Evolutionary conservation across 2,329 filamentous ascomycete species (phyloP).

Genomic region (Arthroderma sp.): DNA sequence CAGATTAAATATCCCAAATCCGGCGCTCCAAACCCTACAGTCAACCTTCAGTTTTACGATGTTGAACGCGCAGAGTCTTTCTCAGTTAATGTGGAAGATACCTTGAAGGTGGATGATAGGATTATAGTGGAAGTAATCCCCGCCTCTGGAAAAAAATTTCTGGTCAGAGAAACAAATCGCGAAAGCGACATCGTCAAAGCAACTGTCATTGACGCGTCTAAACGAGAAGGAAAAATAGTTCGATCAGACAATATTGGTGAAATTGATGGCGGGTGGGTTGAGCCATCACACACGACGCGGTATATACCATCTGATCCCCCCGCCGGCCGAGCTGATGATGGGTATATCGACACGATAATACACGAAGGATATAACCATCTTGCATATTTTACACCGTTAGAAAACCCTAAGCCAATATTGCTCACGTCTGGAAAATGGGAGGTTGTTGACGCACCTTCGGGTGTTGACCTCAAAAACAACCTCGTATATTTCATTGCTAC

Average conservation of each 20-base stretch:
- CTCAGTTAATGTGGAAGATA: slow-evolving; percentile 60
- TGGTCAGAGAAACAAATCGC: slow-evolving; percentile 86
- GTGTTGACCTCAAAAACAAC: slow-evolving; percentile 72
- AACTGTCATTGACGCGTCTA: slow-evolving; percentile 66
- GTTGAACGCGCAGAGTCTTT: slow-evolving; percentile 66
- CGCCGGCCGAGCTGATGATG: slow-evolving; percentile 66
- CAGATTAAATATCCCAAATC: slow-evolving; percentile 97
- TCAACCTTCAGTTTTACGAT: slow-evolving; percentile 82
- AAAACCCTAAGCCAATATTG: slow-evolving; percentile 68
- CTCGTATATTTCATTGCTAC: slow-evolving; percentile 84
- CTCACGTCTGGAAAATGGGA: slow-evolving; percentile 88
- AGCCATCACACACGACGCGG: slow-evolving; percentile 73
- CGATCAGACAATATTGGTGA: slow-evolving; percentile 65
- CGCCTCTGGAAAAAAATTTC: slow-evolving; percentile 65
- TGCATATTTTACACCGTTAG: slow-evolving; percentile 81
- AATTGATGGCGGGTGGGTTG: slow-evolving; percentile 95
- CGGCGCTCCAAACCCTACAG: slow-evolving; percentile 81
- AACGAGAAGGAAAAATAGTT: slow-evolving; percentile 63
- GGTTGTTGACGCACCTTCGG: slow-evolving; percentile 71
- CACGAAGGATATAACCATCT: slow-evolving; percentile 80
- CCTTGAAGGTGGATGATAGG: slow-evolving; percentile 68
- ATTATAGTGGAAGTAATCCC: slow-evolving; percentile 90
- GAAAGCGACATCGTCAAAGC: slow-evolving; percentile 86
- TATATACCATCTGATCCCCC: slow-evolving; percentile 74
- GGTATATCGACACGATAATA: slow-evolving; percentile 86